A percentile compares a stretch with the other conserved stretches of the same genome.
phyloP scores from a whole-genome alignment of 345 rosid genomes.

The Punica granatum region DNA sequence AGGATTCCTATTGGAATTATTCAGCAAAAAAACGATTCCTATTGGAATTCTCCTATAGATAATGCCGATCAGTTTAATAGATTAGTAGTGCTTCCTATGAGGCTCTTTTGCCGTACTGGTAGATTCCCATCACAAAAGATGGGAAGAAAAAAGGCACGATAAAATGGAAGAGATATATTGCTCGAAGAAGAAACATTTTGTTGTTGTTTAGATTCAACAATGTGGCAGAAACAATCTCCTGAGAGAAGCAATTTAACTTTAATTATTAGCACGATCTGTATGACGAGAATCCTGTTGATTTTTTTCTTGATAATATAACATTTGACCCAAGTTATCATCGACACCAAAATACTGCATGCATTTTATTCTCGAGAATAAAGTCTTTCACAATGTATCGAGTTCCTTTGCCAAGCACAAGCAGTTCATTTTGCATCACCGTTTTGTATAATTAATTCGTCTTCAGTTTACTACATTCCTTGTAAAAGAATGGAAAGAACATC shows the following conservation, averaged over 20 bases:
- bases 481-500: neutral
- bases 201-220: neutral
- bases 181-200: neutral
- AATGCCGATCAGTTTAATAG: neutral
- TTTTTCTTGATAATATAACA: neutral
- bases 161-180: neutral
- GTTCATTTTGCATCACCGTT: neutral
- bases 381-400: neutral
- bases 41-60: neutral
- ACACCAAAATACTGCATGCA: neutral
- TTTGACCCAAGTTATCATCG: neutral
- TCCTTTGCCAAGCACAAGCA: neutral
- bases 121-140: neutral
- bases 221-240: neutral
- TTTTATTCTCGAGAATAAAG: neutral
- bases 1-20: too few relatives aligned
- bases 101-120: neutral
- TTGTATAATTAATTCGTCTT: neutral
- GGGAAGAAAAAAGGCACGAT: neutral
- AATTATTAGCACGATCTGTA: neutral
- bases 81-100: neutral
- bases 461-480: neutral
- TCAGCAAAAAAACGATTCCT: too few relatives aligned
- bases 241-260: neutral
- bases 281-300: neutral